Evolutionary conservation across 208 protist species (phyloP), one percentile per base, ranked within the genome.

Genomic region (Trypanosoma caninum): DNA sequence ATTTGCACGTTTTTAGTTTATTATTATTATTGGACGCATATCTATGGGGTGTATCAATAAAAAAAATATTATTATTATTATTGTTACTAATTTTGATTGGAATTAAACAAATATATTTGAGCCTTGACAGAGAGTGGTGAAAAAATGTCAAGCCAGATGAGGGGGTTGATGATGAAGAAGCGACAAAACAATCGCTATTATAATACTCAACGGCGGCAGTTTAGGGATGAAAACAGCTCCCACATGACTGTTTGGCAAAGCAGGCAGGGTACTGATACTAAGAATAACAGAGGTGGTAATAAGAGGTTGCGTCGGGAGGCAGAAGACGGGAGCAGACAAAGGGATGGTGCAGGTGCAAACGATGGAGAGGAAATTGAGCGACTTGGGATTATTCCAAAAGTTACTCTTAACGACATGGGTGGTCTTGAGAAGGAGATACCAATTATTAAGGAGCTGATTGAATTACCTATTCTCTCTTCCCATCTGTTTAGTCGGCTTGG

Each of bases 401-500:
- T 93, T 46, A 91, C 85, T 8, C 79, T 95, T 7, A 78, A 96
- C 7, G 87, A 97, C 35, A 95, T 97, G 84, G 94, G 94, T 33
- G 94, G 94, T 25, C 77, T 97, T 13, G 80, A 90, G 3, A 93
- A 89, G 66, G 78, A 96, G 72, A 70, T 95, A 20, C 85, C 90
- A 11, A 72, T 96, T n/a, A 90, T 98, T n/a, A 87, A 93, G 37
- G 97, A 99, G 80, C 74, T 98, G 10, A 94, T 98, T 50, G 84
- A 98, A 59, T 85, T 96, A 44, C 97, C 97, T 27, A 86, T 99
- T 33, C 78, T 76, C 13, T 91, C 97, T 74, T 95, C 97, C 8
- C 91, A 98, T 65, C 79, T 99, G 37, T 99, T 97, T 72, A 85
- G 63, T 60, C 87, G 92, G 25, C 82, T 99, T 14, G 98, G 98